phyloP scores from a whole-genome alignment of 345 rosid species.

The Gossypium raimondii region DNA sequence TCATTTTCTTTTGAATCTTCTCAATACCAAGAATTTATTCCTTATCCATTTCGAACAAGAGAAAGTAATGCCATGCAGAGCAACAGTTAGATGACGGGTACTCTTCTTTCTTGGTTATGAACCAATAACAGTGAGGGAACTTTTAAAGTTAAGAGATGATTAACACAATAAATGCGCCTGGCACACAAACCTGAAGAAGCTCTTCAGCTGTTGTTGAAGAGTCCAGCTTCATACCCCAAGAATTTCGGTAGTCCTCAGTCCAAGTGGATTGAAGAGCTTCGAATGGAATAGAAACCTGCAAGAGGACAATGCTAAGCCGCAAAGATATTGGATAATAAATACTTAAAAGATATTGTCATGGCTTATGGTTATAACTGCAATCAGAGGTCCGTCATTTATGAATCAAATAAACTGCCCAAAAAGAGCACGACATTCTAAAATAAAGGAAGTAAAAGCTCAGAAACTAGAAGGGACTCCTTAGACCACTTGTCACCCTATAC shows the following conservation, averaged over 20 bases:
- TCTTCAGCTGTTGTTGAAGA: conserved; percentile 61
- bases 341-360: not conserved
- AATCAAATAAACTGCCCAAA: not conserved
- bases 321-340: not conserved
- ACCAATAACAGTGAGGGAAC: not conserved
- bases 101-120: not conserved
- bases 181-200: conserved; percentile 55
- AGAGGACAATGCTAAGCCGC: conserved; percentile 8
- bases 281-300: conserved; percentile 65
- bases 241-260: conserved; percentile 53
- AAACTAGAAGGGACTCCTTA: not conserved
- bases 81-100: not conserved
- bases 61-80: not conserved
- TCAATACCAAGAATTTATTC: not conserved
- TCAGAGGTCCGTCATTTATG: not conserved
- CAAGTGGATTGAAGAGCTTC: conserved; percentile 81
- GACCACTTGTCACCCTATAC: not conserved
- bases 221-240: conserved; percentile 57
- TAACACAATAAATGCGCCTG: not conserved
- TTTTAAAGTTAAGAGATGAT: not conserved
- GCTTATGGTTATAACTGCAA: not conserved
- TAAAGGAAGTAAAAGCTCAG: not conserved
- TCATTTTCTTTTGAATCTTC: not conserved
- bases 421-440: not conserved
- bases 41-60: not conserved